Evolutionary conservation across 2,329 filamentous ascomycete genomes (phyloP), one percentile per base, ranked within the genome.

Genomic region (Sarocladiaceae sp.): DNA sequence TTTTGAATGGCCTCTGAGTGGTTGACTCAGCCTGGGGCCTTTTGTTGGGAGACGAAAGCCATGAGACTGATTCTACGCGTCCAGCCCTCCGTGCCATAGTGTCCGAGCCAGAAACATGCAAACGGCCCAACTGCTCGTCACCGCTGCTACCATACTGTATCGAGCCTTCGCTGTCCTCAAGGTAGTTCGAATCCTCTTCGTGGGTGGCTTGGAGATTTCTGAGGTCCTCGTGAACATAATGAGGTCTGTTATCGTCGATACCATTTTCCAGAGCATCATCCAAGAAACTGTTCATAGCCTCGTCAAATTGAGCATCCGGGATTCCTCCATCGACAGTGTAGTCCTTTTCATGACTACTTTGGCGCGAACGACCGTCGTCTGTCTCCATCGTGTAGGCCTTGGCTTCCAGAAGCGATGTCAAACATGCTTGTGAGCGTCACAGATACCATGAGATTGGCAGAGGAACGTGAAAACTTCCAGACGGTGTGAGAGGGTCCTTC

Each of bases 1-100:
- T 71, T 59, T 82, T 82, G 55, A 74, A 70, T 2, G 72, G 71
- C 6, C 59, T 62, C 23, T 36, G 31, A n/a, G 33, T 20, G 4
- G 15, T 4, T 11, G 15, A 28, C 11, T 44, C 40, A n/a, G 12
- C n/a, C 7, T 11, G 7, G 4, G 4, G 28, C 15, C 26, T 10
- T 33, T 48, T 48, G 3, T 20, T 6, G 4, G n/a, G 15, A n/a
- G 44, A 31, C 33, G 44, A 4, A 10, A n/a, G n/a, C n/a, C n/a
- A n/a, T n/a, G n/a, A n/a, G n/a, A n/a, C n/a, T n/a, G n/a, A n/a
- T n/a, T n/a, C n/a, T n/a, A n/a, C n/a, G n/a, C n/a, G n/a, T n/a
- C n/a, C n/a, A n/a, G n/a, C n/a, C n/a, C n/a, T n/a, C n/a, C n/a
- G n/a, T n/a, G n/a, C n/a, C n/a, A n/a, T n/a, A n/a, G n/a, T n/a